Conservation (phyloP, 73 alveolate species). For the Paramecium octaurelia region DNA sequence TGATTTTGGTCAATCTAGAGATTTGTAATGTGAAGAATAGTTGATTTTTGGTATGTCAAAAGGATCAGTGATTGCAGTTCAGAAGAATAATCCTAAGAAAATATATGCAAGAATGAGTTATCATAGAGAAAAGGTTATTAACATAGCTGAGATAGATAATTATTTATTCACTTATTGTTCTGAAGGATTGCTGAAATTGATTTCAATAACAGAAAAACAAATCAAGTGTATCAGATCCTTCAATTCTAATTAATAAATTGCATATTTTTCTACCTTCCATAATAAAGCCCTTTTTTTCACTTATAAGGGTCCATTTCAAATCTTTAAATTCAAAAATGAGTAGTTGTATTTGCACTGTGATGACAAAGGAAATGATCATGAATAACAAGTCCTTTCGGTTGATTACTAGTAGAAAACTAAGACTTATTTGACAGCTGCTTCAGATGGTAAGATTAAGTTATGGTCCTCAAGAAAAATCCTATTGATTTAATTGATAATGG, state of each 20-base stretch:
- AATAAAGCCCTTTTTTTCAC: neutral
- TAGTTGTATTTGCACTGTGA: neutral
- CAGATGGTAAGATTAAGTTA: neutral
- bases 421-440: neutral
- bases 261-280: neutral
- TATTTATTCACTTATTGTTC: neutral
- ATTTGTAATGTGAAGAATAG: neutral
- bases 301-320: conserved; percentile 32
- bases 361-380: conserved; percentile 45
- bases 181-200: neutral
- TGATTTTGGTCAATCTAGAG: conserved; percentile 17
- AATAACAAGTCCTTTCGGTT: neutral
- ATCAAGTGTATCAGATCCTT: conserved; percentile 2
- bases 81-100: neutral
- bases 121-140: conserved; percentile 18
- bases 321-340: neutral
- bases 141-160: conserved; percentile 23
- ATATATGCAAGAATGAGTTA: conserved; percentile 41
- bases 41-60: conserved; percentile 23
- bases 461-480: conserved; percentile 21
- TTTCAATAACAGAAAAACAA: neutral
- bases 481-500: neutral
- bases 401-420: neutral
- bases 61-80: neutral
- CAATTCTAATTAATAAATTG: neutral